Conservation (phyloP, 495 filamentous ascomycete genomes). For the Aspergillus affinis region DNA sequence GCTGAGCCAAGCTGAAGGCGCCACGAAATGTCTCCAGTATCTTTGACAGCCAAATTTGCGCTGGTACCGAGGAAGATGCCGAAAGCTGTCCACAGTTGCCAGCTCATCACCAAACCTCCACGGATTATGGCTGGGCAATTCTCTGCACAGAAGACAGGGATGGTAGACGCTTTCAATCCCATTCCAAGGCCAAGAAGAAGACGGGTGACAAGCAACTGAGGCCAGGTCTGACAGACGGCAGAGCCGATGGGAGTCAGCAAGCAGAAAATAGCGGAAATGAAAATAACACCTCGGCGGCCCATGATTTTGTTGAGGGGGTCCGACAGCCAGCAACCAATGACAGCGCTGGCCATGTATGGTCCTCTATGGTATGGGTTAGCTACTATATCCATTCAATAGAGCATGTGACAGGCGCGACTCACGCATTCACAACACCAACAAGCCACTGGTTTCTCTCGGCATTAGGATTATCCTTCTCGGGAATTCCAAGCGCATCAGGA, state of each 20-base stretch:
- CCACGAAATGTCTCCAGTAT: conserved; percentile 62
- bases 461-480: conserved; percentile 28
- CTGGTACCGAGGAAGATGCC: conserved; percentile 72
- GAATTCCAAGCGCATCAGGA: conserved; percentile 58
- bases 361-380: conserved; percentile 23
- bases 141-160: conserved; percentile 77
- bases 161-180: conserved; percentile 57
- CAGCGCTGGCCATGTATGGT: conserved; percentile 40
- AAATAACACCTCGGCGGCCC: conserved; percentile 61
- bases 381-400: conserved; percentile 14
- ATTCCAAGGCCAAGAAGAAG: conserved; percentile 65
- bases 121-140: conserved; percentile 71
- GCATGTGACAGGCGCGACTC: conserved; percentile 30
- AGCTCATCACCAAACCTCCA: conserved; percentile 79
- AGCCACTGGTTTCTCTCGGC: conserved; percentile 54
- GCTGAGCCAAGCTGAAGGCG: conserved; percentile 77
- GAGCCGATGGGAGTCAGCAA: conserved; percentile 57
- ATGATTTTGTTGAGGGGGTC: conserved; percentile 56
- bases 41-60: conserved; percentile 66
- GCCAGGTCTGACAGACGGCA: conserved; percentile 57
- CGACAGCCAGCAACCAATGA: conserved; percentile 59
- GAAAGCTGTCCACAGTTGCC: conserved; percentile 80
- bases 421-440: conserved; percentile 61
- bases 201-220: conserved; percentile 56
- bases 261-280: conserved; percentile 60